A percentile compares a stretch with the other conserved stretches of the same genome.
These are phyloP conservation scores for Yamadazyma scolyti DNA, from an alignment of 805 yeast species.

Conservation along the genomic window DNA sequence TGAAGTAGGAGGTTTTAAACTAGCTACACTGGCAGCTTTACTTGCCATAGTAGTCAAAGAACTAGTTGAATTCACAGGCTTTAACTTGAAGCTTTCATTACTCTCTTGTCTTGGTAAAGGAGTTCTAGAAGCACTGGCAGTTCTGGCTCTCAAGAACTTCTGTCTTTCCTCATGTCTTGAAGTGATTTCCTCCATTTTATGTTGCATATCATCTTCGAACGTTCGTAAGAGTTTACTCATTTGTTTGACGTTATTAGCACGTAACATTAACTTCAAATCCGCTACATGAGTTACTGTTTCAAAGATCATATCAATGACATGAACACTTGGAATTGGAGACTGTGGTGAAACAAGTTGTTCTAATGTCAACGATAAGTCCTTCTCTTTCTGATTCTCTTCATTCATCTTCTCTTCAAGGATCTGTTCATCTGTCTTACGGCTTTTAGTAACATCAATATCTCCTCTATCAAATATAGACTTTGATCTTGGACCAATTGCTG, in stretches of 20 bases:
- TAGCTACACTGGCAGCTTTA: slow-evolving; percentile 1
- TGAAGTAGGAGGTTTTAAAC: too few species aligned
- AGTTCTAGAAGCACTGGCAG: slow-evolving; percentile 1
- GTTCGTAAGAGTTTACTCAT: slow-evolving; percentile 39
- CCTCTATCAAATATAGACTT: slow-evolving; percentile 35
- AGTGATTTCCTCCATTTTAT: slow-evolving; percentile 20
- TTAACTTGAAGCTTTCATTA: slow-evolving; percentile 7
- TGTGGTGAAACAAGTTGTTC: slow-evolving; percentile 56
- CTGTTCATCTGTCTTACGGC: slow-evolving; percentile 17
- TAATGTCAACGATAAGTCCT: slow-evolving; percentile 36
- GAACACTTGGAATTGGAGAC: slow-evolving; percentile 53
- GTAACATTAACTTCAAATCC: slow-evolving; percentile 60
- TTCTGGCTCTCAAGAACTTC: slow-evolving; percentile 2
- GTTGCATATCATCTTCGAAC: slow-evolving; percentile 24
- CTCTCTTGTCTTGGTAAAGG: slow-evolving; percentile 6
- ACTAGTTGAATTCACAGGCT: slow-evolving; percentile 9
- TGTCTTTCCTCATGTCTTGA: slow-evolving; percentile 13
- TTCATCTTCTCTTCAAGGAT: slow-evolving; percentile 3
- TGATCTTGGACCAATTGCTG: slow-evolving; percentile 25
- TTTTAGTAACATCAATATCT: slow-evolving; percentile 9
- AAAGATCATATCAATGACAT: slow-evolving; percentile 54
- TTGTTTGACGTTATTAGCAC: slow-evolving; percentile 52
- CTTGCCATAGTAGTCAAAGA: slow-evolving; percentile 12
- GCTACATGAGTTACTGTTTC: slow-evolving; percentile 60
- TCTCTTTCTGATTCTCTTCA: slow-evolving; percentile 18